Base-by-base conservation (phyloP, 192 early-diverging fungal genomes). In the Podila horticola region DNA sequence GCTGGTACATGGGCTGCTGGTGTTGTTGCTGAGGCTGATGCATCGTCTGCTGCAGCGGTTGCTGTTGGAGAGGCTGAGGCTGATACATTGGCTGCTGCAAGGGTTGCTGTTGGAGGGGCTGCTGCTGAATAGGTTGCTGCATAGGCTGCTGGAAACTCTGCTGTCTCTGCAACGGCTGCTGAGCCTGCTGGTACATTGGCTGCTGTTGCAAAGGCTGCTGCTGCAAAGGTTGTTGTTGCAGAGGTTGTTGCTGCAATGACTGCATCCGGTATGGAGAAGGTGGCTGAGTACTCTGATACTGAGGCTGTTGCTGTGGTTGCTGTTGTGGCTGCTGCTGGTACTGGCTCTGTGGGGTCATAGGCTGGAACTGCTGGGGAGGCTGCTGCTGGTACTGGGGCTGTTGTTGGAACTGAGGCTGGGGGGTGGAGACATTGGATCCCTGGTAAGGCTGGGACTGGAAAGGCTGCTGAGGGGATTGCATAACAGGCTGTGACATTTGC, bases 271-370 rank as follows among this genome's bases (percentile, higher is more conserved):
- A 45, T 3, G 41, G 41, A 17, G 41, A 45, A 15, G 41, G 34
- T 10, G 34, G 50, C 20, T 72, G 77, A 19, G 59, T 66, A 20
- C 55, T 67, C 50, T 59, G 67, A 19, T 66, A 41, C 49, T 72
- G 82, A 52, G 58, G 31, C 38, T 79, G 72, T 26, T 20, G 51
- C 48, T 68, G 77, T 20, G 59, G 73, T 13, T 74, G 84, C 58
- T 28, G 38, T 7, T 3, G 36, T 9, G 5, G 36, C 36, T 3
- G 36, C 15, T 45, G 41, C 15, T 45, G 41, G 15, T 36, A 36
- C 34, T 36, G 34, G 34, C 9, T 36, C 34, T 36, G 34, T 10
- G 34, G 9, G 9, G 34, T 36, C 34, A 45, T 17, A 3, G 41
- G 41, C 41, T 15, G 41, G 41, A 17, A 17, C 41, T 15, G 13